Percentiles rank a stretch among this genome's conserved stretches.
These are phyloP conservation scores for Elaeis guineensis DNA, from an alignment of 176 grass and related monocot genomes.

Conservation along the genomic window DNA sequence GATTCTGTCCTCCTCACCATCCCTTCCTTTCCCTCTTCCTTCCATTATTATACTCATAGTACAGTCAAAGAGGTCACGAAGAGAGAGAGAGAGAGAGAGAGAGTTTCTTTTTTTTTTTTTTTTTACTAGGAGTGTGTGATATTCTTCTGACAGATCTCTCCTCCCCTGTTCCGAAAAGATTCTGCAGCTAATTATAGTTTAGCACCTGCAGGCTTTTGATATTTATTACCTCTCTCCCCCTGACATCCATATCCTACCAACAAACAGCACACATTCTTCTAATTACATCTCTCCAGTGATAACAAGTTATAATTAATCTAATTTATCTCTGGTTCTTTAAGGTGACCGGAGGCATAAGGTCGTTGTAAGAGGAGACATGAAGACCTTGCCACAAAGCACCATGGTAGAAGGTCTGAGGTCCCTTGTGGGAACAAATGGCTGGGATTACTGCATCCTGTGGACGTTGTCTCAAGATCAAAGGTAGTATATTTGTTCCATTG, in stretches of 20 bases:
- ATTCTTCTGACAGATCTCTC: slow-evolving; percentile 10
- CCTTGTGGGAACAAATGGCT: slow-evolving; percentile 47
- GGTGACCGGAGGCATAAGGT: no score
- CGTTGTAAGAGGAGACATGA: slow-evolving; percentile 29
- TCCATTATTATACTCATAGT: slow-evolving; percentile 20
- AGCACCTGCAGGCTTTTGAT: slow-evolving; percentile 29
- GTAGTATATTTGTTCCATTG: slow-evolving; percentile 5
- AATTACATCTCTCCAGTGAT: no score
- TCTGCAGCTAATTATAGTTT: slow-evolving; percentile 18
- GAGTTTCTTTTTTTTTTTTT: no score
- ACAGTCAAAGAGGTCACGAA: slow-evolving; percentile 37
- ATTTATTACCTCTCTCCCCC: slow-evolving; percentile 27
- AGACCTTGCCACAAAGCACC: slow-evolving; percentile 11
- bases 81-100: not conserved
- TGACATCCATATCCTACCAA: not conserved
- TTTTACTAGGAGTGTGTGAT: not conserved
- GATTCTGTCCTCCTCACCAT: slow-evolving; percentile 18
- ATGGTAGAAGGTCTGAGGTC: no score
- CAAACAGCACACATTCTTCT: no score
- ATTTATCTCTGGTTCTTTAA: no score
- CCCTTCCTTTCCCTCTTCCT: slow-evolving; percentile 15
- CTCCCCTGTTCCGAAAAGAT: slow-evolving; percentile 25
- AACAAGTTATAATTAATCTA: no score
- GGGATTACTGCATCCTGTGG: slow-evolving; percentile 87
- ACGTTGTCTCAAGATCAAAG: slow-evolving; percentile 64